A percentile compares a stretch with the other conserved stretches of the same genome.
Conservation (phyloP, 2,329 filamentous ascomycete genomes). For the Blastomyces gilchristii region DNA sequence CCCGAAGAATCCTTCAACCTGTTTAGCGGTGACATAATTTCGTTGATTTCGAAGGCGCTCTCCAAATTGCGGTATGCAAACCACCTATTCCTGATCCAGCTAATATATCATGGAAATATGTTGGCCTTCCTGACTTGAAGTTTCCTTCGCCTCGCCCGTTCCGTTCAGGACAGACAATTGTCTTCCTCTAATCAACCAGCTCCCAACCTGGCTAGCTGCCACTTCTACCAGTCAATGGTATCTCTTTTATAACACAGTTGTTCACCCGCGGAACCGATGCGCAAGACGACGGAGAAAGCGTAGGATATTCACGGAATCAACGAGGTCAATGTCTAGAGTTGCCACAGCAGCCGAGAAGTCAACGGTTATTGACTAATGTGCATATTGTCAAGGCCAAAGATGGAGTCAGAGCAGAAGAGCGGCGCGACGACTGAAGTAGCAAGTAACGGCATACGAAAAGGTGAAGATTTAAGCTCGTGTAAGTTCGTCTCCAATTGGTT, state of each 20-base stretch:
- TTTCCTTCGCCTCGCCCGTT: background rate
- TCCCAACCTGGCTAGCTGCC: too few relatives aligned
- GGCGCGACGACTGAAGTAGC: background rate
- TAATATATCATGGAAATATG: background rate
- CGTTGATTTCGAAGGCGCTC: background rate
- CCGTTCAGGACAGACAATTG: background rate
- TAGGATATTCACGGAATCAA: background rate
- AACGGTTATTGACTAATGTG: background rate
- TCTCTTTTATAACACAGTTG: background rate
- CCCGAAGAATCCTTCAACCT: background rate
- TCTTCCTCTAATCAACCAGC: background rate
- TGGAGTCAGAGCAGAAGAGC: background rate
- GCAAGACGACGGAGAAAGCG: background rate
- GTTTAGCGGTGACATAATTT: constrained; percentile 3
- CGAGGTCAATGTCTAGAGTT: background rate
- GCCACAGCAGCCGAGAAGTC: background rate
- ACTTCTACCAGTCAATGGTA: background rate
- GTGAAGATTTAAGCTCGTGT: background rate
- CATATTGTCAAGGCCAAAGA: background rate
- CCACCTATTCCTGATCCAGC: background rate
- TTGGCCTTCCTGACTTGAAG: background rate
- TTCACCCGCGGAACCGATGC: background rate
- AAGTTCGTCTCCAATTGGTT: background rate
- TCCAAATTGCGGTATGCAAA: background rate
- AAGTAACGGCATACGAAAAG: background rate